These are phyloP conservation scores for Arthrinium puccinioides DNA, from an alignment of 2,329 filamentous ascomycete genomes.

Conservation along the genomic window DNA sequence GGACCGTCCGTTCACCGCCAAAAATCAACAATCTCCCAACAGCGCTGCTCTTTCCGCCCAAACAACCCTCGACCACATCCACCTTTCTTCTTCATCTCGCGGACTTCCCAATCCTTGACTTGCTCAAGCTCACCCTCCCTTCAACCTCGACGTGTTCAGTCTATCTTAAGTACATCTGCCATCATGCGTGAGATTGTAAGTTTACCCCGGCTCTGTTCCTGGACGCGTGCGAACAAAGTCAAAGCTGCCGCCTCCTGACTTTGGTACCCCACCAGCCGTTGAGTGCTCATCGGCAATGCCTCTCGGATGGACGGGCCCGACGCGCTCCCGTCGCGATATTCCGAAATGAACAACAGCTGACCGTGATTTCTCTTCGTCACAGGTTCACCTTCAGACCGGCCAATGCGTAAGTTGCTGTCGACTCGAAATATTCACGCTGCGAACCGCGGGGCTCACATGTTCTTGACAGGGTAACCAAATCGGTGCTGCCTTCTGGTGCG, in stretches of 20 bases:
- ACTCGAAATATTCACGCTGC: constrained; percentile 13
- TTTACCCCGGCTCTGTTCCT: constrained; percentile 19
- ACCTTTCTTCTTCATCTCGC: constrained; percentile 5
- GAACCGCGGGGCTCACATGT: constrained; percentile 21
- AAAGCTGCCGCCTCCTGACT: constrained; percentile 3
- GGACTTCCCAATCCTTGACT: constrained; percentile 4
- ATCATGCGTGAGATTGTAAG: constrained; percentile 71
- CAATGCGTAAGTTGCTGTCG: constrained; percentile 74
- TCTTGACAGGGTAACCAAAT: constrained; percentile 92
- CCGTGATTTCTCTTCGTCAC: constrained; percentile 37
- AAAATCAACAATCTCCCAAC: constrained; percentile 6
- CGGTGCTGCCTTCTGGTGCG: constrained; percentile 97
- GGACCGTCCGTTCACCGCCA: constrained; percentile 3
- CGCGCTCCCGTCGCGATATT: too few species aligned
- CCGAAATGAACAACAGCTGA: constrained; percentile 46
- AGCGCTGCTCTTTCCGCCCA: constrained; percentile 3
- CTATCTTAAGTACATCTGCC: constrained; percentile 26
- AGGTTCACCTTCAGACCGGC: constrained; percentile 99
- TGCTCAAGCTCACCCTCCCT: constrained; percentile 16
- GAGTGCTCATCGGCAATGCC: too few species aligned
- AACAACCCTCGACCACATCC: background rate
- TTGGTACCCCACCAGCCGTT: constrained; percentile 1
- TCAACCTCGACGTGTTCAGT: constrained; percentile 14
- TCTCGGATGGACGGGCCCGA: too few species aligned
- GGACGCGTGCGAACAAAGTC: constrained; percentile 30